These are phyloP conservation scores for Thermoascus crustaceus DNA, from an alignment of 2,329 filamentous ascomycete genomes.

Conservation along the genomic window DNA sequence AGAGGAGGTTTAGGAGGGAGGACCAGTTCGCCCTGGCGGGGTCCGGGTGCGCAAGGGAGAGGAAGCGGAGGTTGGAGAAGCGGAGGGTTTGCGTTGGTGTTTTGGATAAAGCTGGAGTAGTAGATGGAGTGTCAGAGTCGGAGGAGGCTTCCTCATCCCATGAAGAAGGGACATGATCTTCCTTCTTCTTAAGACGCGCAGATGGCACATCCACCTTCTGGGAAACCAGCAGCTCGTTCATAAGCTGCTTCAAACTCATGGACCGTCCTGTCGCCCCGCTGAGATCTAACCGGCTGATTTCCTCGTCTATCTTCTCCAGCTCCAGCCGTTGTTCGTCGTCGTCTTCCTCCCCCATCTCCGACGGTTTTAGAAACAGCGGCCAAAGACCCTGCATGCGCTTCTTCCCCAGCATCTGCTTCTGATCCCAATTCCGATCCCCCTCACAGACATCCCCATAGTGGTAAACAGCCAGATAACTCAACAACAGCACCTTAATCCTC, in stretches of 20 bases:
- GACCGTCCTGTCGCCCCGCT: constrained; percentile 41
- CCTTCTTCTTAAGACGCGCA: not conserved
- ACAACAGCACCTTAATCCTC: constrained; percentile 43
- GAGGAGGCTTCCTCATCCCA: constrained; percentile 31
- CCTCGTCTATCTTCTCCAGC: constrained; percentile 29
- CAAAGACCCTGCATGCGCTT: constrained; percentile 39
- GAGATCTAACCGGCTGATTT: constrained; percentile 47
- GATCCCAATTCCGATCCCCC: no score
- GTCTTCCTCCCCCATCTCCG: no score
- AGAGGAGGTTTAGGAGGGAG: constrained; percentile 46
- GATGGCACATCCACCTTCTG: constrained; percentile 7
- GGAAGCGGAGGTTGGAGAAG: constrained; percentile 48
- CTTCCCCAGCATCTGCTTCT: no score
- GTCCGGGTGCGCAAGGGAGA: constrained; percentile 49
- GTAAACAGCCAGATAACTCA: constrained; percentile 50
- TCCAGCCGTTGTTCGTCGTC: constrained; percentile 13
- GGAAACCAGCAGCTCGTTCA: constrained; percentile 33
- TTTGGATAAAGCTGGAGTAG: constrained; percentile 11
- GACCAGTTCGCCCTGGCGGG: constrained; percentile 43
- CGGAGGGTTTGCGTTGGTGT: constrained; percentile 21
- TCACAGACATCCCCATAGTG: no score
- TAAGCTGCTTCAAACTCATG: constrained; percentile 43
- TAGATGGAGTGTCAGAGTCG: constrained; percentile 6
- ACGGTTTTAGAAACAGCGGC: constrained; percentile 40
- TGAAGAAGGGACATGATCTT: constrained; percentile 24